Percentiles rank a stretch among this genome's conserved stretches.
Conservation (phyloP, 1,139 yeast species). For the Suhomyces wounanorum region DNA sequence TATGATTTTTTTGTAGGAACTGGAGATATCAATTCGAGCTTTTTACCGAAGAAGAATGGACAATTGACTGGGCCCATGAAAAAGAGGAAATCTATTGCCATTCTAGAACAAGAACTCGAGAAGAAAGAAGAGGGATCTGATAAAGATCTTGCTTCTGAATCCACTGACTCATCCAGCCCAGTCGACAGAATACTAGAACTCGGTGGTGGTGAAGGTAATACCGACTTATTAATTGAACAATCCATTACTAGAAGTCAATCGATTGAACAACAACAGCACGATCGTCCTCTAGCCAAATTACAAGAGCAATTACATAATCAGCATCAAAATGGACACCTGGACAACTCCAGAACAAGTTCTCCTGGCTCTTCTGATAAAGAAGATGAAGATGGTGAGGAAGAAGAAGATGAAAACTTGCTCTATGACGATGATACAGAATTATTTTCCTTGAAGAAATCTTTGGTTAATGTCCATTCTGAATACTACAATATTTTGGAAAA, state of each 20-base stretch:
- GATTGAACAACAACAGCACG: constrained; percentile 67
- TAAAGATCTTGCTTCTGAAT: constrained; percentile 20
- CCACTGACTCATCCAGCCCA: constrained; percentile 36
- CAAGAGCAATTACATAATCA: constrained; percentile 73
- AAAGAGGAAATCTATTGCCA: constrained; percentile 57
- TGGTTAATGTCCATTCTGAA: constrained; percentile 62
- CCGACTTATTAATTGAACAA: constrained; percentile 49
- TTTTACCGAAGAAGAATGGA: constrained; percentile 79
- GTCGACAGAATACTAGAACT: constrained; percentile 52
- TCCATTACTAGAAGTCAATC: constrained; percentile 59
- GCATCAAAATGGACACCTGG: constrained; percentile 27
- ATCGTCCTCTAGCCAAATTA: constrained; percentile 79
- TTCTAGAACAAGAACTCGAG: constrained; percentile 39
- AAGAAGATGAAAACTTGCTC: constrained; percentile 57
- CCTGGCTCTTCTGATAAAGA: constrained; percentile 15
- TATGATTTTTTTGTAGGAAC: constrained; percentile 95
- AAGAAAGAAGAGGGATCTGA: constrained; percentile 14
- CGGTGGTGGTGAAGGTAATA: constrained; percentile 52
- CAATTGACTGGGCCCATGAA: constrained; percentile 69
- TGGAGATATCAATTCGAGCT: constrained; percentile 95
- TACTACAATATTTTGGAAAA: constrained; percentile 58
- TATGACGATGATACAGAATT: constrained; percentile 84
- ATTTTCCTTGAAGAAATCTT: constrained; percentile 59
- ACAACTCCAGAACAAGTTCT: constrained; percentile 16
- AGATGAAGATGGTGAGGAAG: constrained; percentile 31